Conservation (phyloP, 2,329 filamentous ascomycete species). For the Chalaropsis thielavioides region DNA sequence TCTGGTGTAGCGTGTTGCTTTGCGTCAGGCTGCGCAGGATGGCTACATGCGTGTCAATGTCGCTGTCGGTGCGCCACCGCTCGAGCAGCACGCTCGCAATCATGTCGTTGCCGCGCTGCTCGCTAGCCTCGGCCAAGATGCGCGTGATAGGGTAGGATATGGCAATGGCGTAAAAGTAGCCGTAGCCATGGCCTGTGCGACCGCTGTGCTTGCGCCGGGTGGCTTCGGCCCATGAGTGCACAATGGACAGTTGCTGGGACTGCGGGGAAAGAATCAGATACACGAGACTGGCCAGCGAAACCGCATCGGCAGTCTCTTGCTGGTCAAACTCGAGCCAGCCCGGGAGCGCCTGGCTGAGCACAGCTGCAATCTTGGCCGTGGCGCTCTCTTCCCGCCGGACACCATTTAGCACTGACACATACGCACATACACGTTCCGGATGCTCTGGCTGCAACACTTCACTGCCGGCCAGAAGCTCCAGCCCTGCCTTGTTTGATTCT, state of each 20-base stretch:
- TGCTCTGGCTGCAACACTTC: constrained; percentile 7
- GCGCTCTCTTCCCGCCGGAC: background rate
- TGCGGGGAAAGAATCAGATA: constrained; percentile 33
- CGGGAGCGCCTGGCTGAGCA: constrained; percentile 15
- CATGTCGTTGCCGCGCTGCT: constrained; percentile 20
- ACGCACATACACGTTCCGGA: constrained; percentile 8
- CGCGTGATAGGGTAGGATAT: constrained; percentile 32
- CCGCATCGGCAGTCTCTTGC: constrained; percentile 33
- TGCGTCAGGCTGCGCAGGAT: constrained; percentile 41
- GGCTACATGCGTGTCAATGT: constrained; percentile 39
- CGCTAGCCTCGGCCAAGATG: background rate
- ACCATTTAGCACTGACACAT: constrained; percentile 20
- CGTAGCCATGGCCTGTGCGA: constrained; percentile 30
- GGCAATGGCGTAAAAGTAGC: constrained; percentile 40
- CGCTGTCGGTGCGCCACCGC: constrained; percentile 37
- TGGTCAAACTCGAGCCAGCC: constrained; percentile 36
- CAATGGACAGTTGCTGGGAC: constrained; percentile 26
- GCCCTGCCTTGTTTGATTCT: background rate
- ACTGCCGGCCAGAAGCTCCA: background rate
- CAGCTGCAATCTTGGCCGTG: background rate
- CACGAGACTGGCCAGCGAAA: constrained; percentile 37
- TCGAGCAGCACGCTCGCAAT: constrained; percentile 34
- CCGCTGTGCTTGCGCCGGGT: constrained; percentile 26
- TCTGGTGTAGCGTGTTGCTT: constrained; percentile 31
- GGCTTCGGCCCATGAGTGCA: constrained; percentile 34